These are phyloP conservation scores for Alternaria brassicicola DNA, from an alignment of 2,329 filamentous ascomycete species.

Conservation along the genomic window DNA sequence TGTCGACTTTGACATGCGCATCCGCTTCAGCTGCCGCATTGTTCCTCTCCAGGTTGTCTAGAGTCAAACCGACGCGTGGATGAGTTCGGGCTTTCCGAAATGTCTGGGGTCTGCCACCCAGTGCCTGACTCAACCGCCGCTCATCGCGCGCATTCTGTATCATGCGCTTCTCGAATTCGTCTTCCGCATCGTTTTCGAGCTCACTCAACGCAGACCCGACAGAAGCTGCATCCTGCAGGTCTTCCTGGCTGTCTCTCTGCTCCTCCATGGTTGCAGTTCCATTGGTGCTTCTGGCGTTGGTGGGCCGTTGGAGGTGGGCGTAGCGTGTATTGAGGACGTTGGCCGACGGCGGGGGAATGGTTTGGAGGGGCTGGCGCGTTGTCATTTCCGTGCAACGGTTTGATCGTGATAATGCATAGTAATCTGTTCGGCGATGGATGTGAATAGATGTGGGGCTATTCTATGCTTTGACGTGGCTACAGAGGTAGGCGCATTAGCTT, in stretches of 20 bases:
- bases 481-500: slow-evolving; percentile 12
- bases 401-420: slow-evolving; percentile 23
- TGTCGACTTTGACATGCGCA: slow-evolving; percentile 28
- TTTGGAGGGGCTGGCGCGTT: slow-evolving; percentile 43
- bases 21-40: slow-evolving; percentile 21
- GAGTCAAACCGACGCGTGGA: slow-evolving; percentile 49
- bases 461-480: slow-evolving; percentile 3
- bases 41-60: slow-evolving; percentile 53
- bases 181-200: slow-evolving; percentile 50
- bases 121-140: slow-evolving; percentile 47
- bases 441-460: not conserved
- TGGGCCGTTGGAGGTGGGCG: slow-evolving; percentile 25
- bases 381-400: slow-evolving; percentile 33
- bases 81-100: slow-evolving; percentile 53
- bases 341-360: slow-evolving; percentile 39
- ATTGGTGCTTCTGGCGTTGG: slow-evolving; percentile 24
- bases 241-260: slow-evolving; percentile 25
- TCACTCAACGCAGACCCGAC: slow-evolving; percentile 45
- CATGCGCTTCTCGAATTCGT: slow-evolving; percentile 55
- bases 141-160: slow-evolving; percentile 54
- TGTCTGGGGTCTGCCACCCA: slow-evolving; percentile 41
- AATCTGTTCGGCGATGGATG: slow-evolving; percentile 1
- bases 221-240: slow-evolving; percentile 29
- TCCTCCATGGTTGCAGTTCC: slow-evolving; percentile 30
- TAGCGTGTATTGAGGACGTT: slow-evolving; percentile 34